Evolutionary conservation across 148 eudicot genomes (phyloP).

Genomic region (Silene uniflora): DNA sequence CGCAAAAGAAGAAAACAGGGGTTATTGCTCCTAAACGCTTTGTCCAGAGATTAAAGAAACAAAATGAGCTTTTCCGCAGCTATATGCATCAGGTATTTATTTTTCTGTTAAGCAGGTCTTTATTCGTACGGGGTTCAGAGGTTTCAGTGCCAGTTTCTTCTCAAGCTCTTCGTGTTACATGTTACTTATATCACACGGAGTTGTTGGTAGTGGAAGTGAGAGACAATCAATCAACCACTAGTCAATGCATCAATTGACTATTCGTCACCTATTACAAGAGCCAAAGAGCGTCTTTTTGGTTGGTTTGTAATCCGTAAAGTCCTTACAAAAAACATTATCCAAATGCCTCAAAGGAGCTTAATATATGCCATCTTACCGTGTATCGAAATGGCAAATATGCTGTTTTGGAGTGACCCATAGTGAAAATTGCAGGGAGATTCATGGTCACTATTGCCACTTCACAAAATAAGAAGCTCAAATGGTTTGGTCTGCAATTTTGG

Average conservation of each 20-base stretch:
- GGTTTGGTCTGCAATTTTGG: background rate
- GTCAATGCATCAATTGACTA: conserved; percentile 1
- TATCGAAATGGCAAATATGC: background rate
- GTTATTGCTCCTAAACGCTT: conserved; percentile 69
- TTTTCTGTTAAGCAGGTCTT: background rate
- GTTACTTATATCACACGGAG: background rate
- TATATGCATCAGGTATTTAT: conserved; percentile 64
- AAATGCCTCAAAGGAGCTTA: background rate
- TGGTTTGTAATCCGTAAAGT: background rate
- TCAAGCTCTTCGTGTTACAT: background rate
- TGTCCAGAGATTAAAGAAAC: conserved; percentile 66
- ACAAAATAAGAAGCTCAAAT: background rate
- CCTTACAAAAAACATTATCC: background rate
- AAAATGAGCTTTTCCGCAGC: conserved; percentile 64
- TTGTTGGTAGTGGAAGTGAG: background rate
- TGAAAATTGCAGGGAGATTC: background rate
- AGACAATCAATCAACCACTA: background rate
- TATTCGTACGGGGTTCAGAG: background rate
- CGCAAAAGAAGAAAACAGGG: conserved; percentile 77
- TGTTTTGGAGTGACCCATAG: background rate
- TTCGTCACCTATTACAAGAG: background rate
- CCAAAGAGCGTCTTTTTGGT: background rate
- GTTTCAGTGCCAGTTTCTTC: background rate
- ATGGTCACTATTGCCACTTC: background rate
- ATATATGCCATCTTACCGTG: background rate